phyloP scores from a whole-genome alignment of 371 early-diverging fungal genomes.

The Funneliformis caledonium region DNA sequence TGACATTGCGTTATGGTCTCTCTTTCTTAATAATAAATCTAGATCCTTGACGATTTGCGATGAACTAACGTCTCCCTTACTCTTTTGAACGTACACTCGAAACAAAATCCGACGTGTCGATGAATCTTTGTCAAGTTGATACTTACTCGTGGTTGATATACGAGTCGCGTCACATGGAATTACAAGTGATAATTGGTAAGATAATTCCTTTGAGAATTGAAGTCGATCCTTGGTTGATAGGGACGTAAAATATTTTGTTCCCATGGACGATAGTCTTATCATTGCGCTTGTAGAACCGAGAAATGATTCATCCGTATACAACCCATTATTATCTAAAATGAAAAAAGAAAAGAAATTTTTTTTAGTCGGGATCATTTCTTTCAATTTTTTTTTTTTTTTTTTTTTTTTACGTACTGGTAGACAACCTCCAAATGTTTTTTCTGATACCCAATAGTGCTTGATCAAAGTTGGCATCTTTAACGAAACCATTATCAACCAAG shows the following conservation, averaged over 20 bases:
- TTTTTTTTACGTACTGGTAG: neutral
- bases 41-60: constrained; percentile 13
- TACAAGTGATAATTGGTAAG: neutral
- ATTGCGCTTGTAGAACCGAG: neutral
- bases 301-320: neutral
- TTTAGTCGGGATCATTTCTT: neutral
- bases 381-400: too few relatives aligned
- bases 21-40: constrained; percentile 16
- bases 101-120: neutral
- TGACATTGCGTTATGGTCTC: neutral
- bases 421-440: neutral
- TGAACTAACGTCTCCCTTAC: neutral
- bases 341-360: neutral
- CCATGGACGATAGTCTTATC: constrained; percentile 8
- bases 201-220: neutral
- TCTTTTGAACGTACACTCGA: neutral
- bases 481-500: constrained; percentile 27
- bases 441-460: constrained; percentile 8
- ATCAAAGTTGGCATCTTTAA: constrained; percentile 6
- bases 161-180: constrained; percentile 11
- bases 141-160: neutral
- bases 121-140: constrained; percentile 10
- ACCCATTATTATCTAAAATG: neutral
- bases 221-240: neutral
- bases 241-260: constrained; percentile 4